Conservation (phyloP, 495 filamentous ascomycete species). For the Neurospora sp. region DNA sequence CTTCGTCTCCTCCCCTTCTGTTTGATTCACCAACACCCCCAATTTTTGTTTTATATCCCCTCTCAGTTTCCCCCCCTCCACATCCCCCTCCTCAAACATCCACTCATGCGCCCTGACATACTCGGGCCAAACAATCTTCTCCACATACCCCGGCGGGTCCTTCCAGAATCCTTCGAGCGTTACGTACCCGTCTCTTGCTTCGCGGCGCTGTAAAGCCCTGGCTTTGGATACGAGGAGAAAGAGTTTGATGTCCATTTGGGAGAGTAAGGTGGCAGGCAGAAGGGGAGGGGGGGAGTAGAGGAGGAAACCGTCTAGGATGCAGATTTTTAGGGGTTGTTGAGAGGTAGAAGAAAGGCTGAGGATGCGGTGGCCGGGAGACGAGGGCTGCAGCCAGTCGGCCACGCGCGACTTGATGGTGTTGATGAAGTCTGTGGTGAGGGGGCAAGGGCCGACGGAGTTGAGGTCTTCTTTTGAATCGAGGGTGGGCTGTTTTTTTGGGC, state of each 20-base stretch:
- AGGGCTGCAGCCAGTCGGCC: constrained; percentile 27
- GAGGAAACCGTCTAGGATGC: constrained; percentile 73
- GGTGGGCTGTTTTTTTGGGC: constrained; percentile 28
- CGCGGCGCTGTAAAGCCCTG: constrained; percentile 54
- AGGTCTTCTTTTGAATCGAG: constrained; percentile 68
- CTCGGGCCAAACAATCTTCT: constrained; percentile 90
- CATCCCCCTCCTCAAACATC: constrained; percentile 58
- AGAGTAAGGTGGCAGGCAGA: constrained; percentile 28
- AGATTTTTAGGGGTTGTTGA: constrained; percentile 26
- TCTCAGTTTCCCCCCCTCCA: constrained; percentile 38
- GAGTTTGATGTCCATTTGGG: constrained; percentile 58
- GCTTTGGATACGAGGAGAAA: constrained; percentile 57
- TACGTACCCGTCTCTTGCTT: constrained; percentile 72
- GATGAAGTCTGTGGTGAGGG: constrained; percentile 33
- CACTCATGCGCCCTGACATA: constrained; percentile 71
- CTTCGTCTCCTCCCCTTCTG: constrained; percentile 13
- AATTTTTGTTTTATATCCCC: constrained; percentile 9
- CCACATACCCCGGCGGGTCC: constrained; percentile 89
- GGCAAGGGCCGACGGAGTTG: constrained; percentile 47
- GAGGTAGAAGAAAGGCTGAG: constrained; percentile 17
- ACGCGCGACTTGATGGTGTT: constrained; percentile 28
- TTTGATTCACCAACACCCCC: constrained; percentile 30
- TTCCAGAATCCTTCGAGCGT: constrained; percentile 87
- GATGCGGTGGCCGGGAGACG: constrained; percentile 23
- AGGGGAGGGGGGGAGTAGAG: constrained; percentile 47